A percentile compares a stretch with the other conserved stretches of the same genome.
phyloP scores from a whole-genome alignment of 441 rosid genomes.

The Pelargonium myrrhifolium region DNA sequence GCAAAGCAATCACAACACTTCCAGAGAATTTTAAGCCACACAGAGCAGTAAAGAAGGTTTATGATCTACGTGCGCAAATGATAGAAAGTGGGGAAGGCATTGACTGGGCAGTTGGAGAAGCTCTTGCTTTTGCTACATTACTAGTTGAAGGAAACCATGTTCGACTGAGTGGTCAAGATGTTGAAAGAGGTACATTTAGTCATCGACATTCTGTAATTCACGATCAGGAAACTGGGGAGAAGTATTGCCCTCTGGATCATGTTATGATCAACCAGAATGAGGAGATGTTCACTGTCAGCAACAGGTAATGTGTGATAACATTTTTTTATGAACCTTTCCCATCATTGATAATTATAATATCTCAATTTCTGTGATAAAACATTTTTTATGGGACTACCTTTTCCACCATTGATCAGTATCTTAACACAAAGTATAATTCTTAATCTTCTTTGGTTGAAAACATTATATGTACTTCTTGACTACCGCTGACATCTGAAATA shows the following conservation, averaged over 20 bases:
- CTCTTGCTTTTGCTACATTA: slow-evolving; percentile 29
- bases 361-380: not conserved
- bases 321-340: too few species aligned
- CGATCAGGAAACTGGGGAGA: slow-evolving; percentile 22
- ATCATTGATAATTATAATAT: too few species aligned
- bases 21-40: slow-evolving; percentile 75
- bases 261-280: slow-evolving; percentile 24
- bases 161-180: slow-evolving; percentile 24
- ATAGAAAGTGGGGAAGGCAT: slow-evolving; percentile 27
- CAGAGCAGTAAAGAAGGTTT: slow-evolving; percentile 24
- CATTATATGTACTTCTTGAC: too few species aligned
- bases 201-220: slow-evolving; percentile 25
- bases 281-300: slow-evolving; percentile 28
- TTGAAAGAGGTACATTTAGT: slow-evolving; percentile 25
- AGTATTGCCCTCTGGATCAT: slow-evolving; percentile 25
- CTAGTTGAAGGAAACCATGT: slow-evolving; percentile 23
- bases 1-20: slow-evolving; percentile 70
- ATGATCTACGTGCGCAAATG: slow-evolving; percentile 21
- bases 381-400: too few species aligned
- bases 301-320: slow-evolving; percentile 13
- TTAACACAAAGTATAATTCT: too few species aligned
- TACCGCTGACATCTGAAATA: too few species aligned
- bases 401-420: too few species aligned
- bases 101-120: slow-evolving; percentile 25
- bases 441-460: too few species aligned